A percentile compares a stretch with the other conserved stretches of the same genome.
Evolutionary conservation across 2,329 filamentous ascomycete species (phyloP).

Genomic region (Aureobasidium lini): DNA sequence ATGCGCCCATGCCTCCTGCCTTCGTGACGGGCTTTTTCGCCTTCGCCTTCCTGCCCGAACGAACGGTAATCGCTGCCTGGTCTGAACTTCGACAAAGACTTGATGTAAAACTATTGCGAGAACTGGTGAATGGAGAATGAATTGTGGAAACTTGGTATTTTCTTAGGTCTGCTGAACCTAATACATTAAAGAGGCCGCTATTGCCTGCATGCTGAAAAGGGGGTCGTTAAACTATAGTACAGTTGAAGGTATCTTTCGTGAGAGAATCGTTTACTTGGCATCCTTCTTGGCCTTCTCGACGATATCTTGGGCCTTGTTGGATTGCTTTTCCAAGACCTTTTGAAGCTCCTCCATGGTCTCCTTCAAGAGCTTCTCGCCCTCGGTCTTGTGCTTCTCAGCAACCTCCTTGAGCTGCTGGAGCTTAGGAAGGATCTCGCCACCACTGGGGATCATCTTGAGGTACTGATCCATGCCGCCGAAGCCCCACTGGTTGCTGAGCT

Average conservation of each 20-base stretch:
- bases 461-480: constrained; percentile 50
- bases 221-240: constrained; percentile 12
- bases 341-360: constrained; percentile 61
- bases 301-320: constrained; percentile 51
- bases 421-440: constrained; percentile 58
- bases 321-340: constrained; percentile 56
- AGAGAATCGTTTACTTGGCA: constrained; percentile 26
- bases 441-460: constrained; percentile 58
- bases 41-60: too few species aligned
- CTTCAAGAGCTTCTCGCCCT: constrained; percentile 62
- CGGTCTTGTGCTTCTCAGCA: constrained; percentile 59
- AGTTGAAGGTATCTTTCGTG: neutral
- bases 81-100: too few species aligned
- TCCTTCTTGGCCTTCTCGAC: constrained; percentile 46
- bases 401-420: constrained; percentile 57
- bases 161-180: neutral
- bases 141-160: neutral
- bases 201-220: neutral
- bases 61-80: too few species aligned
- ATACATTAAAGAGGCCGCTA: constrained; percentile 4
- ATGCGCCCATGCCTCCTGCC: too few species aligned
- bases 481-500: neutral
- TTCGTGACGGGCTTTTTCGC: too few species aligned
- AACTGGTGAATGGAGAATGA: neutral
- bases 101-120: too few species aligned